phyloP scores from a whole-genome alignment of 768 basidiomycete genomes.

The Kwoniella sp. region DNA sequence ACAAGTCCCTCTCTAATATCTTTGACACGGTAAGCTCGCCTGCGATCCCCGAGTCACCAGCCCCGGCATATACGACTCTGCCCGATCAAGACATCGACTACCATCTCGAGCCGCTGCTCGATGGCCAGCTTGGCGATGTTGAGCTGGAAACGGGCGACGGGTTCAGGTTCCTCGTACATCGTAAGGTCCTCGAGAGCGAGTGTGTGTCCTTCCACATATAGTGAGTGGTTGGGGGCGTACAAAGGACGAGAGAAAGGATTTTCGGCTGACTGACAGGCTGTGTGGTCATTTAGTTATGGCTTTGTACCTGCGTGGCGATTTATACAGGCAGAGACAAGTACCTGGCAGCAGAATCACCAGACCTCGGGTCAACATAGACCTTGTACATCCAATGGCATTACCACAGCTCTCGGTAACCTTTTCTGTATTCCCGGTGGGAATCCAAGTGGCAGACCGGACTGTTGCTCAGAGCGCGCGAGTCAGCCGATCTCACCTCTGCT shows the following conservation, averaged over 20 bases:
- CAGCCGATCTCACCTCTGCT: too few relatives aligned
- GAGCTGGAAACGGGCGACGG: slow-evolving; percentile 42
- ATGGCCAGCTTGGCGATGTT: slow-evolving; percentile 34
- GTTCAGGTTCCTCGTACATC: slow-evolving; percentile 41
- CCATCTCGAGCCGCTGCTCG: slow-evolving; percentile 32
- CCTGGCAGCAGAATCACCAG: too few relatives aligned
- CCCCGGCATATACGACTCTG: slow-evolving; percentile 40
- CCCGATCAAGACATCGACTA: slow-evolving; percentile 35
- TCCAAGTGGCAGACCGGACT: too few relatives aligned
- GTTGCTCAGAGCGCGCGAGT: too few relatives aligned
- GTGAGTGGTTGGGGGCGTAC: slow-evolving; percentile 20
- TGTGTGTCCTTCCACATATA: slow-evolving; percentile 48
- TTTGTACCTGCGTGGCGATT: slow-evolving; percentile 45
- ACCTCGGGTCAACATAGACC: too few relatives aligned
- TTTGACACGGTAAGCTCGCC: neutral
- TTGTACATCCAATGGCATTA: too few relatives aligned
- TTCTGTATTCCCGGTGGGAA: too few relatives aligned
- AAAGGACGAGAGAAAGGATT: neutral
- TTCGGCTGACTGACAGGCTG: neutral
- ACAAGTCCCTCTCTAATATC: slow-evolving; percentile 16
- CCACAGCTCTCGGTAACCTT: neutral
- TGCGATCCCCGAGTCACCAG: slow-evolving; percentile 27
- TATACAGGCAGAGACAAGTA: too few relatives aligned
- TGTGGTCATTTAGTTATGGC: slow-evolving; percentile 30
- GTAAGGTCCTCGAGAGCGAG: slow-evolving; percentile 36